Evolutionary conservation across 108 stramenopile species (phyloP).

Genomic region (Cyclostephanos invisitatus): DNA sequence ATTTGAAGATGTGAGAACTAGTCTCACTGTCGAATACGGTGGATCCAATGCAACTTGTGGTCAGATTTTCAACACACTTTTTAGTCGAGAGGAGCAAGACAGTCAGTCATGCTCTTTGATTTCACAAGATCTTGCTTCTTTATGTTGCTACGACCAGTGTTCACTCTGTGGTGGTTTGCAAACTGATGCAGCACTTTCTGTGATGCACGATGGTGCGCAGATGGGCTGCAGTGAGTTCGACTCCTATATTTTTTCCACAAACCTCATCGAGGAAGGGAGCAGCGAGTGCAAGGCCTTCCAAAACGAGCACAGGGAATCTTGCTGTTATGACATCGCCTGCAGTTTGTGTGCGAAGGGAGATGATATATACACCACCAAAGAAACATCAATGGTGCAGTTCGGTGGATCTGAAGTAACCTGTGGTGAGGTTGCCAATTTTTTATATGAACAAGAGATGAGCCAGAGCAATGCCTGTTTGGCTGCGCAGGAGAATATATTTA

Average conservation of each 20-base stretch:
- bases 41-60: slow-evolving; percentile 42
- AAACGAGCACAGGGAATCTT: slow-evolving; percentile 33
- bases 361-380: slow-evolving; percentile 32
- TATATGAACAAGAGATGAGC: slow-evolving; percentile 40
- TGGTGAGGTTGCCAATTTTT: slow-evolving; percentile 41
- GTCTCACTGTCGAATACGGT: slow-evolving; percentile 31
- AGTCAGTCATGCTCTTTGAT: slow-evolving; percentile 43
- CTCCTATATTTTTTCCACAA: slow-evolving; percentile 44
- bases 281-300: slow-evolving; percentile 38
- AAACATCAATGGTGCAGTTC: slow-evolving; percentile 30
- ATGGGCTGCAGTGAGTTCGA: slow-evolving; percentile 50
- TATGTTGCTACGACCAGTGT: slow-evolving; percentile 49
- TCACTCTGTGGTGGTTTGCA: slow-evolving; percentile 41
- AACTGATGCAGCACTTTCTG: slow-evolving; percentile 28
- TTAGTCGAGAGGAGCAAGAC: slow-evolving; percentile 39
- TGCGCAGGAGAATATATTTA: slow-evolving; percentile 48
- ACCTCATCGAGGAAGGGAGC: slow-evolving; percentile 35
- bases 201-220: slow-evolving; percentile 33
- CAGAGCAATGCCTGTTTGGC: slow-evolving; percentile 46
- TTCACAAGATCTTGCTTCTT: slow-evolving; percentile 28
- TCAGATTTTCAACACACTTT: slow-evolving; percentile 48
- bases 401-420: slow-evolving; percentile 36
- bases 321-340: slow-evolving; percentile 48
- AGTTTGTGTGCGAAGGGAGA: slow-evolving; percentile 40
- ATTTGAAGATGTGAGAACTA: slow-evolving; percentile 32